phyloP scores from a whole-genome alignment of 345 rosid species.

The Draba incana region DNA sequence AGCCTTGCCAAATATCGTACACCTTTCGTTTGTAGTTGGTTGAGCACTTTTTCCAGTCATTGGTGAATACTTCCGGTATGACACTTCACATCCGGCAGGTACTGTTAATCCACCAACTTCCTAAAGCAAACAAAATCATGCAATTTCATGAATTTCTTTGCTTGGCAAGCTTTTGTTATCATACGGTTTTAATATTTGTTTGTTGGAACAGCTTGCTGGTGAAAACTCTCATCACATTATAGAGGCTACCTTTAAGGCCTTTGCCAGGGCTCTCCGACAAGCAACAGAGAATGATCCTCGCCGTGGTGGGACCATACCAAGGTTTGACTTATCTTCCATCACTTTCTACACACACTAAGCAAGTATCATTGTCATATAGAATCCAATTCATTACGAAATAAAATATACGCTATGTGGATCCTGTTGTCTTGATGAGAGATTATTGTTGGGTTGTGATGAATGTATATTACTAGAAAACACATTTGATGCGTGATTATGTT shows the following conservation, averaged over 20 bases:
- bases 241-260: constrained; percentile 97
- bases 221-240: constrained; percentile 89
- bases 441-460: background rate
- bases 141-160: constrained; percentile 2
- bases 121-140: background rate
- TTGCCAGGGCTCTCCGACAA: constrained; percentile 92
- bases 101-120: constrained; percentile 20
- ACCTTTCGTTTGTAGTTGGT: constrained; percentile 59
- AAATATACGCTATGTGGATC: background rate
- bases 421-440: background rate
- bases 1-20: background rate
- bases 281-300: constrained; percentile 81
- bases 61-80: constrained; percentile 91
- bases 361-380: constrained; percentile 1
- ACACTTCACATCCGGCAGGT: constrained; percentile 93
- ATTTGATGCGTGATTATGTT: constrained; percentile 15
- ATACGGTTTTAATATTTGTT: background rate
- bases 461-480: background rate
- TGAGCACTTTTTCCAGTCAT: constrained; percentile 90
- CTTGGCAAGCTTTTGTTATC: background rate
- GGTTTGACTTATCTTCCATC: constrained; percentile 48
- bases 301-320: constrained; percentile 81
- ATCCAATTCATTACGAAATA: background rate
- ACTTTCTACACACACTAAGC: constrained; percentile 1
- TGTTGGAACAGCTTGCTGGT: constrained; percentile 74